These are phyloP conservation scores for Margaritispora aquatica DNA, from an alignment of 495 filamentous ascomycete genomes.

Conservation along the genomic window DNA sequence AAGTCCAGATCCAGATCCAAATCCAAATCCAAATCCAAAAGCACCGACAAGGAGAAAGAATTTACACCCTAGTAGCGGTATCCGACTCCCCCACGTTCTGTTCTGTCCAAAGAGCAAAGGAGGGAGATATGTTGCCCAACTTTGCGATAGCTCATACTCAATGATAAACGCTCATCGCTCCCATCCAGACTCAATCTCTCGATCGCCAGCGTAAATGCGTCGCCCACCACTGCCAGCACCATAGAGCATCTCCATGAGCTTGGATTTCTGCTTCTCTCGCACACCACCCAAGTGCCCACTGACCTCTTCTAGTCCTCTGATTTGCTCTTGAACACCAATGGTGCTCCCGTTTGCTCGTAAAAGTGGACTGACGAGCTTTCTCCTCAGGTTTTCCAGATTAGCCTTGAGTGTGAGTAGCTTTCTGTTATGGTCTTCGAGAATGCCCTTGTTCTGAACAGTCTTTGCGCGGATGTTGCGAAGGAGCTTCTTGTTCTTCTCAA, in stretches of 20 bases:
- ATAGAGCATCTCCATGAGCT: constrained; percentile 75
- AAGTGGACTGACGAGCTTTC: constrained; percentile 74
- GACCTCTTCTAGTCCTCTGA: constrained; percentile 70
- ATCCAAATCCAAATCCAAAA: neutral
- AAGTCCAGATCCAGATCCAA: no score
- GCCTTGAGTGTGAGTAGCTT: constrained; percentile 72
- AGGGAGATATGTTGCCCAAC: neutral
- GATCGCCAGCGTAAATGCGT: constrained; percentile 1
- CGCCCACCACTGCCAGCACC: constrained; percentile 40
- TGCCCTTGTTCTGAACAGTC: constrained; percentile 78
- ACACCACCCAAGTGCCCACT: constrained; percentile 67
- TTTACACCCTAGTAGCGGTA: constrained; percentile 8
- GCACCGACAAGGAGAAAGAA: neutral
- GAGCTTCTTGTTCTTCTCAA: constrained; percentile 74
- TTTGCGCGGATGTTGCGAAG: constrained; percentile 70
- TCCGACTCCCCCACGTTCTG: neutral
- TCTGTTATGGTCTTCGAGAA: constrained; percentile 76
- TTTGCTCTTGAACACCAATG: constrained; percentile 75
- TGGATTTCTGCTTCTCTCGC: constrained; percentile 72
- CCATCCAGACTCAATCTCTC: neutral
- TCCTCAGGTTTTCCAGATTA: constrained; percentile 68
- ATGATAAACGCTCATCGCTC: no score
- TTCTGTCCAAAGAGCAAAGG: no score
- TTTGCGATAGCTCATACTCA: neutral
- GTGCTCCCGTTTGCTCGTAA: constrained; percentile 62